Evolutionary conservation across 805 yeast genomes (phyloP).

Genomic region (Candida boidinii): DNA sequence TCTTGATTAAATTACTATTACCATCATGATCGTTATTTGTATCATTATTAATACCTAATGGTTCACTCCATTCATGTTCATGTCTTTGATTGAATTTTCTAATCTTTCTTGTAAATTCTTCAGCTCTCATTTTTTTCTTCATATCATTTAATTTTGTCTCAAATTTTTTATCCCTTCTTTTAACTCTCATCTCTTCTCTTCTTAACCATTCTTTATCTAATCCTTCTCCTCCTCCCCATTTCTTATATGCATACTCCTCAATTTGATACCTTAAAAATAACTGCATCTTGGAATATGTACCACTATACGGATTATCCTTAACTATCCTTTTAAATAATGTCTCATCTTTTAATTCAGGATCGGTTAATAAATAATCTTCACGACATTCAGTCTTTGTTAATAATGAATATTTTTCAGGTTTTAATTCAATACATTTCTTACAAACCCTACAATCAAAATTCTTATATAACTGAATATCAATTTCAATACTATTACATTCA

Average conservation of each 20-base stretch:
- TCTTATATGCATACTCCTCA: conserved; percentile 86
- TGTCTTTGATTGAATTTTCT: conserved; percentile 59
- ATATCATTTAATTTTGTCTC: conserved; percentile 73
- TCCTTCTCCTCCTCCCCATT: conserved; percentile 87
- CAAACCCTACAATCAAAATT: conserved; percentile 77
- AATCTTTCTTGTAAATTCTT: conserved; percentile 67
- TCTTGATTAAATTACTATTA: conserved; percentile 30
- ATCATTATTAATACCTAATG: conserved; percentile 34
- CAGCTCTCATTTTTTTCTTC: conserved; percentile 89
- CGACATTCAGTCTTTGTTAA: conserved; percentile 93
- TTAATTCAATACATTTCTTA: conserved; percentile 57
- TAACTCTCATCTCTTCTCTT: conserved; percentile 63
- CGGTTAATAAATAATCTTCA: conserved; percentile 88
- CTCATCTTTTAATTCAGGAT: conserved; percentile 77
- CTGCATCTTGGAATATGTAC: conserved; percentile 87
- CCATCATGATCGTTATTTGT: conserved; percentile 9
- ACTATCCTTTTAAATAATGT: conserved; percentile 66
- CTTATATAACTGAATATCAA: conserved; percentile 63
- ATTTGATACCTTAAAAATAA: conserved; percentile 82
- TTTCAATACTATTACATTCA: conserved; percentile 76
- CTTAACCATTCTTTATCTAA: conserved; percentile 89
- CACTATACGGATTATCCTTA: conserved; percentile 90
- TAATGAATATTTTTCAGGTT: conserved; percentile 83
- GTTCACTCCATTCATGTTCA: conserved; percentile 66
- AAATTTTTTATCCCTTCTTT: conserved; percentile 71